Evolutionary conservation across 2,329 filamentous ascomycete species (phyloP).

Genomic region (Cladosporium cucumerinum): DNA sequence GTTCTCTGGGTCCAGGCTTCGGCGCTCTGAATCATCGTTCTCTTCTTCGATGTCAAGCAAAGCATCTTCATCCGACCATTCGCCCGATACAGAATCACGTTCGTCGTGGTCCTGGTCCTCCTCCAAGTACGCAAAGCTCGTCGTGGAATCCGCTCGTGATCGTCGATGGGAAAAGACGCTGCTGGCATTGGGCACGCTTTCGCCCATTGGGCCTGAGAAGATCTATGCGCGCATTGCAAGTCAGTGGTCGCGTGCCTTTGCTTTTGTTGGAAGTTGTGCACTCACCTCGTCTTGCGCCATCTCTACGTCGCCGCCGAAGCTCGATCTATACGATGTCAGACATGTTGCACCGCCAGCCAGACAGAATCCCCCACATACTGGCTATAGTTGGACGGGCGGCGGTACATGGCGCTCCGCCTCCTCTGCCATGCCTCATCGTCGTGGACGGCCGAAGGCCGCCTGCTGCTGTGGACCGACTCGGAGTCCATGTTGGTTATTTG

Average conservation of each 20-base stretch:
- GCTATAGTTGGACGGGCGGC: slow-evolving; percentile 67
- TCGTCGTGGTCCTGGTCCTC: slow-evolving; percentile 46
- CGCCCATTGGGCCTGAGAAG: slow-evolving; percentile 87
- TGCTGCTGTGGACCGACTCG: slow-evolving; percentile 6
- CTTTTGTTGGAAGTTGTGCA: neutral
- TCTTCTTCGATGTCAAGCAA: slow-evolving; percentile 48
- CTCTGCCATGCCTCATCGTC: slow-evolving; percentile 15
- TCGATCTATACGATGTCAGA: slow-evolving; percentile 44
- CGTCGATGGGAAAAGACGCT: slow-evolving; percentile 89
- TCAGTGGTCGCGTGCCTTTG: neutral
- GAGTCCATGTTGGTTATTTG: slow-evolving; percentile 3
- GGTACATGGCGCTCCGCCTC: slow-evolving; percentile 45
- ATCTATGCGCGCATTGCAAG: slow-evolving; percentile 42
- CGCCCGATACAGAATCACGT: slow-evolving; percentile 52
- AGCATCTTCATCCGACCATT: slow-evolving; percentile 51
- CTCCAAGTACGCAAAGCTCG: slow-evolving; percentile 86
- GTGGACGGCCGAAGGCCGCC: slow-evolving; percentile 8
- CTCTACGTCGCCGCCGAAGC: slow-evolving; percentile 91
- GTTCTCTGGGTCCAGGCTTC: slow-evolving; percentile 39
- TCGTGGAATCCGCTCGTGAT: slow-evolving; percentile 72
- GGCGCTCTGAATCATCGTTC: slow-evolving; percentile 32
- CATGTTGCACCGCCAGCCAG: neutral
- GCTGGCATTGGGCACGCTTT: slow-evolving; percentile 90
- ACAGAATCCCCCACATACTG: slow-evolving; percentile 42
- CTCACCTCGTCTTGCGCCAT: slow-evolving; percentile 83